Conservation (phyloP, 2,329 filamentous ascomycete species). For the Ilyonectria sp. region DNA sequence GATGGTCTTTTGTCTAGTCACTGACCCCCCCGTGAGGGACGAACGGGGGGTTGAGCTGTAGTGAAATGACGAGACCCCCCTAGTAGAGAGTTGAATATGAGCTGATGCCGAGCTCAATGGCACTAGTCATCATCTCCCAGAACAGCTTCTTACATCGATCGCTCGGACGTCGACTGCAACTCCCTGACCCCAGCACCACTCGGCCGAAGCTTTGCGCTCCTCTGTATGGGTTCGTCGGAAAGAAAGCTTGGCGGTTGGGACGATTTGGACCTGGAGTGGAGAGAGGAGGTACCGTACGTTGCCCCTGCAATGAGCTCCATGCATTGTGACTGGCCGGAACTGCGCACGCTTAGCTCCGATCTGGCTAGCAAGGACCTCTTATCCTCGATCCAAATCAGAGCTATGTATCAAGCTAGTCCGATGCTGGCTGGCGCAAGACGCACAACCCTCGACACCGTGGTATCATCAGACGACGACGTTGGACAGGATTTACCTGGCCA, state of each 20-base stretch:
- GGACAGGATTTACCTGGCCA: too few species aligned
- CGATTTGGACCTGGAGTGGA: slow-evolving; percentile 4
- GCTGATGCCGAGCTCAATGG: neutral
- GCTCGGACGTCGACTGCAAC: neutral
- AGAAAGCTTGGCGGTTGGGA: slow-evolving; percentile 15
- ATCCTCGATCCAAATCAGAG: neutral
- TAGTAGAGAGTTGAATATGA: neutral
- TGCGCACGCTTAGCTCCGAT: slow-evolving; percentile 13
- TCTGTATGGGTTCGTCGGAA: slow-evolving; percentile 15
- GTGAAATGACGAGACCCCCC: too few species aligned
- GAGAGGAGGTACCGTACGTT: neutral
- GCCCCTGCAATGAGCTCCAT: too few species aligned
- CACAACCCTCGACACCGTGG: too few species aligned
- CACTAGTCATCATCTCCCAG: slow-evolving; percentile 1
- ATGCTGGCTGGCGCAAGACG: neutral
- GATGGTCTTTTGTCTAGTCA: too few species aligned
- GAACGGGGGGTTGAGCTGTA: too few species aligned
- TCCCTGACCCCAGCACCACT: slow-evolving; percentile 21
- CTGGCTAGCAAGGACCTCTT: slow-evolving; percentile 1
- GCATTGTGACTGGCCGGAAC: too few species aligned
- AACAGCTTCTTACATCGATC: slow-evolving; percentile 11
- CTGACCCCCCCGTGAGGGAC: too few species aligned
- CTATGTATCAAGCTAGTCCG: slow-evolving; percentile 9
- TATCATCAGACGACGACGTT: too few species aligned
- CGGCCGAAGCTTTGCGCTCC: slow-evolving; percentile 24